Conservation (phyloP, 345 rosid genomes). For the Odontarrhena argentea region DNA sequence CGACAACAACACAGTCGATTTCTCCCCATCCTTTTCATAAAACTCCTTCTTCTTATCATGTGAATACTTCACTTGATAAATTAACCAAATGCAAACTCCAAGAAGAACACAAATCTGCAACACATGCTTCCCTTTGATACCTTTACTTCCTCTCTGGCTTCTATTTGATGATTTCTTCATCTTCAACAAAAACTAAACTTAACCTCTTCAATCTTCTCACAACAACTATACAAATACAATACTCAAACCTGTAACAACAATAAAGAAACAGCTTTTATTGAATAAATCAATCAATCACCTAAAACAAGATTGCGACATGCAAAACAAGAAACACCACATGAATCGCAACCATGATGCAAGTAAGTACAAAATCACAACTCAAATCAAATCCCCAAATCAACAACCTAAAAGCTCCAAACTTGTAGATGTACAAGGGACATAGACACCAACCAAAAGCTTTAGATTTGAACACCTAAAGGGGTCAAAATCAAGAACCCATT, state of each 20-base stretch:
- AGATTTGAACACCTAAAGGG: slow-evolving; percentile 19
- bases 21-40: slow-evolving; percentile 52
- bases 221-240: slow-evolving; percentile 32
- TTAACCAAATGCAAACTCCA: slow-evolving; percentile 82
- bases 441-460: slow-evolving; percentile 3
- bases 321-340: slow-evolving; percentile 23
- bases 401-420: slow-evolving; percentile 23
- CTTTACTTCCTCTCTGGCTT: slow-evolving; percentile 67
- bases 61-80: slow-evolving; percentile 89
- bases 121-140: slow-evolving; percentile 64
- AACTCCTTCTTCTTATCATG: slow-evolving; percentile 84
- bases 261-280: slow-evolving; percentile 9
- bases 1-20: slow-evolving; percentile 35
- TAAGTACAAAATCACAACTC: slow-evolving; percentile 10
- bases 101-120: slow-evolving; percentile 79
- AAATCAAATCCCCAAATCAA: slow-evolving; percentile 19
- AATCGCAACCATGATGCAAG: slow-evolving; percentile 13
- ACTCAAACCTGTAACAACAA: slow-evolving; percentile 23
- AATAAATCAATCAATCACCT: slow-evolving; percentile 18
- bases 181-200: slow-evolving; percentile 37
- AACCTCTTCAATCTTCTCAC: slow-evolving; percentile 3
- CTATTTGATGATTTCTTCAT: slow-evolving; percentile 66
- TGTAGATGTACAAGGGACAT: slow-evolving; percentile 1
- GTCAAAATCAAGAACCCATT: slow-evolving; percentile 26
- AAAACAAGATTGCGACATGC: slow-evolving; percentile 35